Base-by-base conservation (phyloP, 2,329 filamentous ascomycete species). In the Ophiostoma sp. region DNA sequence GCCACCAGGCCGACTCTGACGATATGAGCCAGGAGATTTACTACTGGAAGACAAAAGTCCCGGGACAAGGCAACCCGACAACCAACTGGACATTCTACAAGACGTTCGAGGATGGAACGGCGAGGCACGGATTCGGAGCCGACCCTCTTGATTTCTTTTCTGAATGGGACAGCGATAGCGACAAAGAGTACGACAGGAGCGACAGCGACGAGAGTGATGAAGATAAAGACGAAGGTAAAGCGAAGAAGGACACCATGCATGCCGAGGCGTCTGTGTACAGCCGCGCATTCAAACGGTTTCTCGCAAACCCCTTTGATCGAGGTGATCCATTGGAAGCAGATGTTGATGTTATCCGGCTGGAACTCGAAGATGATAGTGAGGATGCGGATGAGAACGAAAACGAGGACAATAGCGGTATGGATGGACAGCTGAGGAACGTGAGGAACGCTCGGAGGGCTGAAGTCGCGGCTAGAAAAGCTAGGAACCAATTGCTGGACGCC, bases 161-260 rank as follows among this genome's bases (percentile, higher is more conserved):
- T 1, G 70, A 72, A 31, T 72, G 70, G 70, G 61, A 72, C 63
- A 72, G 70, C 50, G 61, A 64, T 6, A 12, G 9, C 9, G 39
- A 12, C 15, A 2, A 9, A 42, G 39, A 42, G 39, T 19, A 52
- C 22, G 19, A 22, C 4, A 45, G 8, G 19, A 15, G 5, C 3
- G 59, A 45, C 11, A 25, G 17, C 12, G 19, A 57, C 12, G 70
- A 45, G 1, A n/a, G n/a, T 7, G 59, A 55, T 45, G 19, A 25
- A 1, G 33, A 17, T 6, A 22, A 69, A 19, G 48, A 48, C 3
- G 39, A 52, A 25, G 15, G 25, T 12, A 25, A 33, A 31, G 5
- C 33, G 3, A 6, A 11, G 52, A 59, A n/a, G 15, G 22, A 6
- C 11, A 45, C 33, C 50, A 57, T 57, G 50, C 31, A 59, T n/a